A percentile compares a stretch with the other conserved stretches of the same genome.
These are phyloP conservation scores for Pythium grandisporangium DNA, from an alignment of 352 stramenopile genomes.

Conservation along the genomic window DNA sequence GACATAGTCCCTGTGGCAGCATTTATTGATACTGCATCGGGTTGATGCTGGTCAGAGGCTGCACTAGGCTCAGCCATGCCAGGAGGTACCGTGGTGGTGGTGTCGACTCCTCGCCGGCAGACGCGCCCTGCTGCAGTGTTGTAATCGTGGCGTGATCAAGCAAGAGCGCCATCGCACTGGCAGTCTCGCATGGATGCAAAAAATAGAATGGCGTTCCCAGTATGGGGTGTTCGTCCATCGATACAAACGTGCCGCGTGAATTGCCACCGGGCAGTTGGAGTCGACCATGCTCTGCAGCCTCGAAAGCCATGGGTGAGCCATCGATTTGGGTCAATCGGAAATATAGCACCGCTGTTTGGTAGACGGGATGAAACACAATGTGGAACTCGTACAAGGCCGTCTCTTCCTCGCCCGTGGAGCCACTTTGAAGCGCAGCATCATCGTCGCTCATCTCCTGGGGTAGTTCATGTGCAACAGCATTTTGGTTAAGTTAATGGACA, in stretches of 20 bases:
- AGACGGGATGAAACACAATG: conserved; percentile 73
- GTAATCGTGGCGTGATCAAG: conserved; percentile 12
- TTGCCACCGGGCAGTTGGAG: conserved; percentile 29
- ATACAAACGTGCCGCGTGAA: conserved; percentile 22
- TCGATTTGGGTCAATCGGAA: conserved; percentile 36
- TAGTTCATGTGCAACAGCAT: no score
- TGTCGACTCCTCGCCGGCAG: background rate
- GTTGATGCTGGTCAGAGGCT: conserved; percentile 44
- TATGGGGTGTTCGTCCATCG: conserved; percentile 64
- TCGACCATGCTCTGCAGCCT: background rate
- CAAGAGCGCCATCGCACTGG: conserved; percentile 53
- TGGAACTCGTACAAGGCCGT: conserved; percentile 64
- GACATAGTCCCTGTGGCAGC: no score
- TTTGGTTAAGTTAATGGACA: no score
- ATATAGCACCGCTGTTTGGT: conserved; percentile 68
- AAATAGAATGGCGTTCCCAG: conserved; percentile 60
- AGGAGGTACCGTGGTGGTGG: conserved; percentile 27
- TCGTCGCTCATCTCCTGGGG: background rate
- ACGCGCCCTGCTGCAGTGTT: no score
- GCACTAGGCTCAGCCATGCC: conserved; percentile 71
- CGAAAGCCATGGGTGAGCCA: conserved; percentile 19
- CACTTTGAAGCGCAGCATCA: conserved; percentile 1
- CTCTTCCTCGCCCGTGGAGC: conserved; percentile 5
- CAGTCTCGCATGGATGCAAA: conserved; percentile 73
- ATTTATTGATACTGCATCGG: conserved; percentile 37